Conservation (phyloP, 164 flowering plant species). For the Tetrastigma voinierianum region DNA sequence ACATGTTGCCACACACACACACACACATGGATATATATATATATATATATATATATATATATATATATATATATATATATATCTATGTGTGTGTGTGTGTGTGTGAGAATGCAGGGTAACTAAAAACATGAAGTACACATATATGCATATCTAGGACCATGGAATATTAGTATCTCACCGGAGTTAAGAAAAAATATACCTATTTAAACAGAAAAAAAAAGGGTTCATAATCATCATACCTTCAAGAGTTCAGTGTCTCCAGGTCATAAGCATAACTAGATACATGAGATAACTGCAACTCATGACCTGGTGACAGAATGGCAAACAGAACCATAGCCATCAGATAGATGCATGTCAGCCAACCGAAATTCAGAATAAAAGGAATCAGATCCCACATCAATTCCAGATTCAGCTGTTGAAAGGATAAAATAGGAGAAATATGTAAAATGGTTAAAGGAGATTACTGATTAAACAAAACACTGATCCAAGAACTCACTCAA, state of each 20-base stretch:
- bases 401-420: neutral
- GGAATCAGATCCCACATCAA: neutral
- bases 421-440: neutral
- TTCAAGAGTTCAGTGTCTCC: slow-evolving; percentile 25
- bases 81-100: no score
- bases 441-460: neutral
- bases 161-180: no score
- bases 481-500: slow-evolving; percentile 19
- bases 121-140: no score
- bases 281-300: slow-evolving; percentile 34
- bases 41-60: no score
- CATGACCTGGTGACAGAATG: slow-evolving; percentile 23
- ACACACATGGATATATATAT: no score
- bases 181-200: no score
- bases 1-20: no score
- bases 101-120: no score
- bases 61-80: no score
- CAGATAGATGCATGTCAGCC: slow-evolving; percentile 14
- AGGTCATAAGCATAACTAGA: slow-evolving; percentile 5
- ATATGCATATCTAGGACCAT: no score
- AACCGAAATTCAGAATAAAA: slow-evolving; percentile 23
- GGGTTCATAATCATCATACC: slow-evolving; percentile 18
- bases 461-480: slow-evolving; percentile 19
- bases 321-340: slow-evolving; percentile 16
- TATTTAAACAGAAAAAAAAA: neutral